Percentiles rank a stretch among this genome's conserved stretches.
These are phyloP conservation scores for Lupinus albus DNA, from an alignment of 306 rosid genomes.

Conservation along the genomic window DNA sequence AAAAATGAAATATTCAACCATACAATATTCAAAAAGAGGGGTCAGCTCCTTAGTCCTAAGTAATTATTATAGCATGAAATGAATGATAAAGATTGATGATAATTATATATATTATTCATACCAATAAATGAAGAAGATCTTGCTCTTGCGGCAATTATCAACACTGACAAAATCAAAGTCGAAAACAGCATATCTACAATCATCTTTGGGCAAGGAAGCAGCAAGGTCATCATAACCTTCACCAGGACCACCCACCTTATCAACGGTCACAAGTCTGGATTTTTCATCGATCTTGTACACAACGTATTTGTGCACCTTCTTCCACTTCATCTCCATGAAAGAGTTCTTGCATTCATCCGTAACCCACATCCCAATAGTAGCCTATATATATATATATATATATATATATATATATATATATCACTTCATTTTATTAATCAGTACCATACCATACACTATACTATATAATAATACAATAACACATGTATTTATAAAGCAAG, in stretches of 20 bases:
- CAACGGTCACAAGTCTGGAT: conserved; percentile 84
- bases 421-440: background rate
- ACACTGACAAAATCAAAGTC: conserved; percentile 97
- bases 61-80: too few relatives aligned
- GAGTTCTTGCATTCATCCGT: conserved; percentile 97
- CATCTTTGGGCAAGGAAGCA: conserved; percentile 84
- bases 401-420: too few relatives aligned
- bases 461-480: background rate
- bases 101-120: too few relatives aligned
- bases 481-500: background rate
- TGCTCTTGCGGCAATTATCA: conserved; percentile 98
- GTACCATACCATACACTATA: background rate
- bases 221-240: conserved; percentile 85
- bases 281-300: conserved; percentile 96
- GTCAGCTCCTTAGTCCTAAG: too few relatives aligned
- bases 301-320: conserved; percentile 86
- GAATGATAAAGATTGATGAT: background rate
- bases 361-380: conserved; percentile 99
- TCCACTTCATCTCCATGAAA: conserved; percentile 99
- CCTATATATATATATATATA: too few relatives aligned
- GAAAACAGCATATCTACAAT: conserved; percentile 93
- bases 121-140: conserved; percentile 99
- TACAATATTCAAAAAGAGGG: background rate
- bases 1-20: background rate
- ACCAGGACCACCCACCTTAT: conserved; percentile 88